Conservation (phyloP, 176 grass and related monocot genomes). For the Eragrostis nindensis region DNA sequence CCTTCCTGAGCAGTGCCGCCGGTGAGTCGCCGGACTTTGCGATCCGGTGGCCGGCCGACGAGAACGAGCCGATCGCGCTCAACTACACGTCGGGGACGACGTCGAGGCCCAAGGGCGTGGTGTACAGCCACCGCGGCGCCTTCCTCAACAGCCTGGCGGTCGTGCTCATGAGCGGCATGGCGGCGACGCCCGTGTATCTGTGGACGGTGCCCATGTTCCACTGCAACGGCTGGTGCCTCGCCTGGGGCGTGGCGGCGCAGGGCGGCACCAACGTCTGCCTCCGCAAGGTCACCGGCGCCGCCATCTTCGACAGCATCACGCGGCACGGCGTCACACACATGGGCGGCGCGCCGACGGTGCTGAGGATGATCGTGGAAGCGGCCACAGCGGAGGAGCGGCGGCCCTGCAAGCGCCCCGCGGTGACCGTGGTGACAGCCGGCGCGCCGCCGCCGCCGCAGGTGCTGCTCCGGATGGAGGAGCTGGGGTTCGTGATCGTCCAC, state of each 20-base stretch:
- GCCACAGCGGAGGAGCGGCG: constrained; percentile 41
- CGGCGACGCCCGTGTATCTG: constrained; percentile 64
- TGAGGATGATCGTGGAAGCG: constrained; percentile 66
- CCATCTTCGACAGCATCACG: constrained; percentile 59
- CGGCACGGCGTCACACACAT: constrained; percentile 63
- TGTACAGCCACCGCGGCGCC: constrained; percentile 75
- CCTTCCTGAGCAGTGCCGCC: constrained; percentile 29
- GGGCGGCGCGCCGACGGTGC: constrained; percentile 75
- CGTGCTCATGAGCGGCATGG: constrained; percentile 55
- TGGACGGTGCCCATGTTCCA: constrained; percentile 95
- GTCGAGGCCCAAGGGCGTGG: constrained; percentile 76
- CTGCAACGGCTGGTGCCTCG: constrained; percentile 83
- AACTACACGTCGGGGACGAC: constrained; percentile 94
- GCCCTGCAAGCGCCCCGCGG: constrained; percentile 22
- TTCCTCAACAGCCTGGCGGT: constrained; percentile 66
- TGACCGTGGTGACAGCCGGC: constrained; percentile 60
- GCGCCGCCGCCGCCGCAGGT: constrained; percentile 69
- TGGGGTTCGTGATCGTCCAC: constrained; percentile 69
- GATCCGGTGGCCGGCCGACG: constrained; percentile 63
- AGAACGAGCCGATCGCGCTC: constrained; percentile 74
- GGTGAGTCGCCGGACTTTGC: constrained; percentile 26
- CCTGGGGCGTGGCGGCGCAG: constrained; percentile 78
- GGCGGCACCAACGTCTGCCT: constrained; percentile 74
- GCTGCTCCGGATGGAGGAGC: constrained; percentile 69
- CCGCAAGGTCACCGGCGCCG: constrained; percentile 47